Percentiles rank a stretch among this genome's conserved stretches.
These are phyloP conservation scores for Thelonectria blattea DNA, from an alignment of 2,329 filamentous ascomycete genomes.

Conservation along the genomic window DNA sequence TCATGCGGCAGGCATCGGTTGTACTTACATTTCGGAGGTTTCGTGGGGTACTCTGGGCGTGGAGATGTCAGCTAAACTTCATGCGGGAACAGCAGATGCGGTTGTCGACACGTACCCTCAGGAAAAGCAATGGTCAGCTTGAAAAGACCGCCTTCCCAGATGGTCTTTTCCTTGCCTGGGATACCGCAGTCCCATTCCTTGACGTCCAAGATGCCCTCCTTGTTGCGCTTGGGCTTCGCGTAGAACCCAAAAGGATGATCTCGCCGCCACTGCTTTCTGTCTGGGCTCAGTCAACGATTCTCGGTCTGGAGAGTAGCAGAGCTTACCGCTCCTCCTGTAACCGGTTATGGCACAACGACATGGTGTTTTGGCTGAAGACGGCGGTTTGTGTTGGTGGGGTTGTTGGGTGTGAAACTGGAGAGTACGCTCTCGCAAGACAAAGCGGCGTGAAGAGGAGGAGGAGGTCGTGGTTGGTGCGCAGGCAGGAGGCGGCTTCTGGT, in stretches of 20 bases:
- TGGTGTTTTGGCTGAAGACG: constrained; percentile 45
- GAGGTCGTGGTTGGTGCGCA: constrained; percentile 9
- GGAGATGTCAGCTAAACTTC: constrained; percentile 23
- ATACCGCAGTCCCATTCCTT: constrained; percentile 98
- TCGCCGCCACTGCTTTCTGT: constrained; percentile 92
- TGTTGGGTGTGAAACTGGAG: constrained; percentile 11
- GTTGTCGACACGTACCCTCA: constrained; percentile 68
- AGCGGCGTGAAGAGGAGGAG: constrained; percentile 17
- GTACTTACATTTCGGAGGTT: constrained; percentile 92
- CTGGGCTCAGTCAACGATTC: constrained; percentile 29
- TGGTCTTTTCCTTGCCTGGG: constrained; percentile 93
- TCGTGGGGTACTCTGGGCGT: constrained; percentile 88
- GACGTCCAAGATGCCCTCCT: constrained; percentile 83
- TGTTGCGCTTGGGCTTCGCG: constrained; percentile 82
- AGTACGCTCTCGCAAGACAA: constrained; percentile 11
- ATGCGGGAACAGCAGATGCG: constrained; percentile 1
- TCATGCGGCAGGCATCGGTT: not conserved
- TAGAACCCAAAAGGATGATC: constrained; percentile 99
- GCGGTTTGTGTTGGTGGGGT: constrained; percentile 2
- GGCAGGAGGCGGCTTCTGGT: not conserved
- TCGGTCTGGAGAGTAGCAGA: not conserved
- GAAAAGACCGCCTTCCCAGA: constrained; percentile 98
- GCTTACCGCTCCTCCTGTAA: constrained; percentile 85
- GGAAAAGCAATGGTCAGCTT: constrained; percentile 93
- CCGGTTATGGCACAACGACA: constrained; percentile 89